phyloP scores from a whole-genome alignment of 176 grass and related monocot species.

The Rhynchospora breviuscula region DNA sequence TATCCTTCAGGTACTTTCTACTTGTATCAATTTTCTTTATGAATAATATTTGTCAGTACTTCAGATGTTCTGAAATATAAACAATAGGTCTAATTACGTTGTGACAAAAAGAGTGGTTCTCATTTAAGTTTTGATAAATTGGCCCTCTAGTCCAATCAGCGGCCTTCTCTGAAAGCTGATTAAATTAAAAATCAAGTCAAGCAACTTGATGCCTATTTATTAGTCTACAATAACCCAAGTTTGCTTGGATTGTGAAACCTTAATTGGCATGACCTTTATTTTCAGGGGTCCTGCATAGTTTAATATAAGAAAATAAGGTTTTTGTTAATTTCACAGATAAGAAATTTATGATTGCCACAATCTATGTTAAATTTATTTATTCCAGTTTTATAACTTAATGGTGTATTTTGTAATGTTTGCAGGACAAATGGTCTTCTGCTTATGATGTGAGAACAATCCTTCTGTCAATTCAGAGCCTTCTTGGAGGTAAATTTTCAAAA shows the following conservation, averaged over 20 bases:
- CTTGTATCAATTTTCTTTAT: background rate
- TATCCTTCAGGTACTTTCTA: conserved; percentile 55
- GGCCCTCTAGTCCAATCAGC: background rate
- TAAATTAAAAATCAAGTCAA: background rate
- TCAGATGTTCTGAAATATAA: background rate
- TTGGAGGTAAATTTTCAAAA: conserved; percentile 51
- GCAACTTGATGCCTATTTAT: background rate
- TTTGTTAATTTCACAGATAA: background rate
- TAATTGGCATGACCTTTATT: no score
- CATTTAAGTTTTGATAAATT: background rate
- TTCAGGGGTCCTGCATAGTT: background rate
- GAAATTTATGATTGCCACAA: background rate
- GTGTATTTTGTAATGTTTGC: conserved; percentile 3
- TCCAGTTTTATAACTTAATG: background rate
- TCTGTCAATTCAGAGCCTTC: conserved; percentile 86
- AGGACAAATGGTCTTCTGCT: conserved; percentile 96
- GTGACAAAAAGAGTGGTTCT: no score
- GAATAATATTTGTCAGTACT: background rate
- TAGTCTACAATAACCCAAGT: no score
- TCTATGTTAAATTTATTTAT: background rate
- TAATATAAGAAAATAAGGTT: background rate
- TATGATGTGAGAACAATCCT: conserved; percentile 99
- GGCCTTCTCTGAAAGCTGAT: background rate
- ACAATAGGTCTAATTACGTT: no score
- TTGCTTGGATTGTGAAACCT: no score